These are phyloP conservation scores for Starmerella etchellsii DNA, from an alignment of 805 yeast species.

Conservation along the genomic window DNA sequence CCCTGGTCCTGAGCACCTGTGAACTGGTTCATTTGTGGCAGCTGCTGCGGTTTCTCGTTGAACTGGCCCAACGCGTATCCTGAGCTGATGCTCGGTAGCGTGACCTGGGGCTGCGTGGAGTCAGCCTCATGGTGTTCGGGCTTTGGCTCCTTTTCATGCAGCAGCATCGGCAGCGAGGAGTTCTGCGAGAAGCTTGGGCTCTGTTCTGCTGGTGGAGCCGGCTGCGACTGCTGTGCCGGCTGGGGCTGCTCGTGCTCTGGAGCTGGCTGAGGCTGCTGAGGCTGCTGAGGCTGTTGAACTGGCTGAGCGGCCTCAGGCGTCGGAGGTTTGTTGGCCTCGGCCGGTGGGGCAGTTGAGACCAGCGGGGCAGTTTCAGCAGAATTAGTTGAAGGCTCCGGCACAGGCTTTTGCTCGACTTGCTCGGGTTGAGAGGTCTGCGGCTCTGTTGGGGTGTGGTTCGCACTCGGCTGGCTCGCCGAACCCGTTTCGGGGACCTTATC, in stretches of 20 bases:
- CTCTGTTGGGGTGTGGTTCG: too few species aligned
- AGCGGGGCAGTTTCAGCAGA: too few species aligned
- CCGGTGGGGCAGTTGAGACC: too few species aligned
- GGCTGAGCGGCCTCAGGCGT: too few species aligned
- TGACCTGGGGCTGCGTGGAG: conserved; percentile 6
- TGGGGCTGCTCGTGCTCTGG: conserved; percentile 4
- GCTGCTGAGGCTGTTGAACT: conserved; percentile 12
- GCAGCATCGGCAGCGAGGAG: conserved; percentile 1
- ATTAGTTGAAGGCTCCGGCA: too few species aligned
- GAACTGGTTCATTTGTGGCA: background rate
- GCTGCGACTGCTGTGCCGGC: conserved; percentile 1
- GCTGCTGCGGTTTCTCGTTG: conserved; percentile 3
- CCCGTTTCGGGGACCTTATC: background rate
- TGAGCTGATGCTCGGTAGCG: conserved; percentile 17
- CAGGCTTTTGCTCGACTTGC: too few species aligned
- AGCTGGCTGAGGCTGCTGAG: conserved; percentile 6
- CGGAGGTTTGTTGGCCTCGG: too few species aligned
- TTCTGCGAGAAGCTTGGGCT: background rate
- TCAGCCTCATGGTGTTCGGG: background rate
- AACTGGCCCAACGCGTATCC: conserved; percentile 21
- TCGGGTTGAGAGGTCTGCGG: too few species aligned
- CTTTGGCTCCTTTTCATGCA: background rate
- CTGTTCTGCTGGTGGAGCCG: background rate
- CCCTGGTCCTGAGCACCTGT: conserved; percentile 4
- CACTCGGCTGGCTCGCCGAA: conserved; percentile 4